These are phyloP conservation scores for Triticum timopheevii DNA, from an alignment of 176 grass and related monocot genomes.

Conservation along the genomic window DNA sequence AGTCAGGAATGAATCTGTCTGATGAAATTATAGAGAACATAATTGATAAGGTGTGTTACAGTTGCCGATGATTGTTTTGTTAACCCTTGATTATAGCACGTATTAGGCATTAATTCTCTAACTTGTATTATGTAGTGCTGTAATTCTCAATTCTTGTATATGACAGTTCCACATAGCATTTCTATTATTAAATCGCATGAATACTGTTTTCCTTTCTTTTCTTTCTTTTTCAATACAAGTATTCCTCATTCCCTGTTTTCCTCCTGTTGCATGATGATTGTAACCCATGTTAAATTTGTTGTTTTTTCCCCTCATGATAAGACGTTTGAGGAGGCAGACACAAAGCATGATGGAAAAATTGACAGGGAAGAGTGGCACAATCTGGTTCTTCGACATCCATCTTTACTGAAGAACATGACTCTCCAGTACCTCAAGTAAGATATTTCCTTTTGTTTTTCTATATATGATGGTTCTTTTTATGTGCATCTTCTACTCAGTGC, in stretches of 20 bases:
- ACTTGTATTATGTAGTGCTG: neutral
- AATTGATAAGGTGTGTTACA: slow-evolving; percentile 43
- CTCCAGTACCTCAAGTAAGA: slow-evolving; percentile 55
- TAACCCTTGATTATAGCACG: neutral
- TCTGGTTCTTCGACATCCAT: slow-evolving; percentile 49
- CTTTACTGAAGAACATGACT: slow-evolving; percentile 63
- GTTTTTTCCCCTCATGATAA: slow-evolving; percentile 17
- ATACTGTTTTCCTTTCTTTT: neutral
- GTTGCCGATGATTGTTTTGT: neutral
- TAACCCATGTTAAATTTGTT: neutral
- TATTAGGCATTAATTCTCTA: neutral
- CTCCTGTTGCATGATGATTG: slow-evolving; percentile 4
- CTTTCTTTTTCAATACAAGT: slow-evolving; percentile 1
- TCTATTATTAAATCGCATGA: neutral
- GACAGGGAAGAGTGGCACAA: slow-evolving; percentile 54
- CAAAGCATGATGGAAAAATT: slow-evolving; percentile 53
- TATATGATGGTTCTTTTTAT: neutral
- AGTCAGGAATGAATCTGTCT: slow-evolving; percentile 51
- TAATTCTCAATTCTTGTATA: neutral
- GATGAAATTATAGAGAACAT: slow-evolving; percentile 50
- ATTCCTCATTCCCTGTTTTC: neutral
- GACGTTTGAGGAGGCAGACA: slow-evolving; percentile 54
- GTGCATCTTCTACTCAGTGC: neutral
- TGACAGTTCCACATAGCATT: neutral
- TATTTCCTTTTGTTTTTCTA: neutral